Percentiles rank a stretch among this genome's conserved stretches.
Evolutionary conservation across 2,329 filamentous ascomycete genomes (phyloP).

Genomic region (Xenosphaeropsis pyriputrescens): DNA sequence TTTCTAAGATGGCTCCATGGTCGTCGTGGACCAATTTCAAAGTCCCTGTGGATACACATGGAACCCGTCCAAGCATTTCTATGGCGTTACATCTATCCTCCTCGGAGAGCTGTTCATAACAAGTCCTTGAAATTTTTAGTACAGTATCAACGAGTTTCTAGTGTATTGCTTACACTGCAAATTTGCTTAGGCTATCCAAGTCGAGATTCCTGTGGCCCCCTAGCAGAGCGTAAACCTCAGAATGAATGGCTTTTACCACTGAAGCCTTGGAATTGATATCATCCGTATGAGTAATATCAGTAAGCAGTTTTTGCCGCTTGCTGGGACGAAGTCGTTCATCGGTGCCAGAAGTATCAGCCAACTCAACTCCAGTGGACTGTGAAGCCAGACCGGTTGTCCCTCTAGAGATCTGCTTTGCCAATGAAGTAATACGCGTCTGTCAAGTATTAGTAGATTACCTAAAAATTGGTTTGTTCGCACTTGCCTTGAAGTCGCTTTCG

Average conservation of each 20-base stretch:
- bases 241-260: slow-evolving; percentile 17
- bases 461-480: too few relatives aligned
- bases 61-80: slow-evolving; percentile 36
- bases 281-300: neutral
- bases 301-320: neutral
- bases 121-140: slow-evolving; percentile 15
- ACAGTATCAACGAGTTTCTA: neutral
- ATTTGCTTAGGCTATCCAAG: slow-evolving; percentile 23
- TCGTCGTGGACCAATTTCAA: slow-evolving; percentile 18
- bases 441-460: too few relatives aligned
- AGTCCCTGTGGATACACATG: slow-evolving; percentile 37
- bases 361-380: slow-evolving; percentile 10
- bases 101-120: slow-evolving; percentile 31
- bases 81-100: slow-evolving; percentile 35
- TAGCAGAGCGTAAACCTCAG: slow-evolving; percentile 18
- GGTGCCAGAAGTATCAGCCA: slow-evolving; percentile 2
- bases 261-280: too few relatives aligned
- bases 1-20: slow-evolving; percentile 11
- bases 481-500: slow-evolving; percentile 3
- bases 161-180: slow-evolving; percentile 29
- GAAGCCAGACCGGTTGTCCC: slow-evolving; percentile 5
- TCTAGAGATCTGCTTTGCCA: too few relatives aligned
- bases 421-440: too few relatives aligned
- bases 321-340: neutral
- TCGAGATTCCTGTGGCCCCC: slow-evolving; percentile 17